Evolutionary conservation across 305 asterid species (phyloP), one percentile per base, ranked within the genome.

Genomic region (Rubia peregrina): DNA sequence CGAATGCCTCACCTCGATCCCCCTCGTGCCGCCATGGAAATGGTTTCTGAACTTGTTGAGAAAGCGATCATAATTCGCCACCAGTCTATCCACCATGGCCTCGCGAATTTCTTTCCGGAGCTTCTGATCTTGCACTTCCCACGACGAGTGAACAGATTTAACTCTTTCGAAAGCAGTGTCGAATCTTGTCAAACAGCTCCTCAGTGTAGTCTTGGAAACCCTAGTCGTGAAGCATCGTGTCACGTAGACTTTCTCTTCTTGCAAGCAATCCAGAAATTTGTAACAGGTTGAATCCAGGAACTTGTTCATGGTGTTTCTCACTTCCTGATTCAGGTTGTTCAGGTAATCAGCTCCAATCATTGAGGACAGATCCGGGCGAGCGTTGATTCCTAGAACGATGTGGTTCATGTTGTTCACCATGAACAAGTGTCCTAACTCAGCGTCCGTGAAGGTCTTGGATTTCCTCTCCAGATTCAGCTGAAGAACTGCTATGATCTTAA

Each of bases 361-460:
- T 64, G 76, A 73, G 42, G 57, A 46, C 14, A 89, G 22, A 81
- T 74, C 84, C 7, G 46, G 13, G 1, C 82, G 78, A 1, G 46
- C 83, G 72, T 84, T 70, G 19, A 84, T 69, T 41, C 65, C 71
- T 53, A 63, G 76, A 51, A 79, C 68, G 43, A 89, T 76, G 67
- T 80, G 74, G 49, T 78, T 80, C 10, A 89, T n/a, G 51, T 89
- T 89, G 86, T 87, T 89, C 88, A 83, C 78, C 79, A 77, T 22
- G 78, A 83, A 86, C 79, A 88, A 62, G 5, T 80, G 73, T 9
- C 80, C 76, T 11, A 82, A 24, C 13, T 70, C 53, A 36, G 75
- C 65, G 65, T 86, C 79, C 16, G 61, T 6, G 74, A 73, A 76
- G 24, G 5, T 2, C 22, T 42, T 30, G 41, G 82, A 64, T 68